A percentile compares a stretch with the other conserved stretches of the same genome.
Evolutionary conservation across 2,329 filamentous ascomycete species (phyloP).

Genomic region (Calycina marina): DNA sequence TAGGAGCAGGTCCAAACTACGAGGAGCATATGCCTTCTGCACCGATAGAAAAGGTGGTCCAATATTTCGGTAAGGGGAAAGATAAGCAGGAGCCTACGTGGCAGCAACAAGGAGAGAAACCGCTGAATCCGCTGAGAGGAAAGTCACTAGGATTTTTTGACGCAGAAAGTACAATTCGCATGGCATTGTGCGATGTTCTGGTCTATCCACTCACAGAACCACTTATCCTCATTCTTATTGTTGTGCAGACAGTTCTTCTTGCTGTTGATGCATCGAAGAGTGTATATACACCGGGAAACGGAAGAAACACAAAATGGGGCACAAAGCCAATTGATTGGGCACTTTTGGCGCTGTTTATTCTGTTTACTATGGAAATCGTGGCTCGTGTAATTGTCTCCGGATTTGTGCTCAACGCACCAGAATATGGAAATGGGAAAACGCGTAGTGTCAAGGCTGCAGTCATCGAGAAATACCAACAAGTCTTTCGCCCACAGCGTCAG

Average conservation of each 20-base stretch:
- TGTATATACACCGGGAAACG: constrained; percentile 41
- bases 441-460: constrained; percentile 61
- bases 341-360: constrained; percentile 66
- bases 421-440: constrained; percentile 79
- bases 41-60: constrained; percentile 20
- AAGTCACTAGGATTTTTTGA: constrained; percentile 76
- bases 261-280: constrained; percentile 66
- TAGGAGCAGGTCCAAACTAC: constrained; percentile 22
- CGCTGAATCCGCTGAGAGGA: constrained; percentile 69
- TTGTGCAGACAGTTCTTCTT: constrained; percentile 78
- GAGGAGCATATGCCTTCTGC: constrained; percentile 12
- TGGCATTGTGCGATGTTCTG: constrained; percentile 65
- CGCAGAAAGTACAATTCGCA: constrained; percentile 59
- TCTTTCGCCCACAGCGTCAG: constrained; percentile 72
- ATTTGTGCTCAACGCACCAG: constrained; percentile 74
- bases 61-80: constrained; percentile 13
- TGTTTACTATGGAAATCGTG: constrained; percentile 79
- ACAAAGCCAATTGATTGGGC: constrained; percentile 29
- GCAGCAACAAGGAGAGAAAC: constrained; percentile 21
- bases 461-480: constrained; percentile 56
- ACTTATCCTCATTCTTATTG: constrained; percentile 70
- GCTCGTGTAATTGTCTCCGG: constrained; percentile 86
- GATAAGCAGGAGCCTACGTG: constrained; percentile 7
- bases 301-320: constrained; percentile 51
- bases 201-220: constrained; percentile 82